Conservation (phyloP, 2,329 filamentous ascomycete species). For the Blastomyces silverae region DNA sequence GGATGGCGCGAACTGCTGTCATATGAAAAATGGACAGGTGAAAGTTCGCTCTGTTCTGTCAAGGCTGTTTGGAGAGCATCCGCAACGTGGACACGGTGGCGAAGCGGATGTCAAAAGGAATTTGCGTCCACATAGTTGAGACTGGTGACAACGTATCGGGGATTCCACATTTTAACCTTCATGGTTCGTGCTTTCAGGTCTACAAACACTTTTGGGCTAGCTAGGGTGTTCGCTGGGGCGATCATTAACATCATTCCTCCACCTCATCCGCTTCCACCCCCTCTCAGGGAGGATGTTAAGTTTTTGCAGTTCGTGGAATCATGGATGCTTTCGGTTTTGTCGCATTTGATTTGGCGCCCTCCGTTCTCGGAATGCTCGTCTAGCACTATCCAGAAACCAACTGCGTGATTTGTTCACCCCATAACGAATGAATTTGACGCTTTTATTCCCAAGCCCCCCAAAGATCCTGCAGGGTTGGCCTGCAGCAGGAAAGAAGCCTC, state of each 20-base stretch:
- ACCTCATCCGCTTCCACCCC: not conserved
- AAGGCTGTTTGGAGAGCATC: not conserved
- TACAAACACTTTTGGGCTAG: not conserved
- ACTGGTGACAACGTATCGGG: constrained; percentile 1
- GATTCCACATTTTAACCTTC: constrained; percentile 7
- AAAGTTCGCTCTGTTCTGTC: constrained; percentile 2
- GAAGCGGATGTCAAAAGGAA: constrained; percentile 1
- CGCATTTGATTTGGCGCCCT: constrained; percentile 1
- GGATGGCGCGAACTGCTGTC: constrained; percentile 12
- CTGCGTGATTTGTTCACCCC: constrained; percentile 2
- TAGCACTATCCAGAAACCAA: not conserved
- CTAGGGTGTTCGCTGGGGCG: not conserved
- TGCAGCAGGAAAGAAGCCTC: not conserved
- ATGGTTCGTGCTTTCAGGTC: not conserved
- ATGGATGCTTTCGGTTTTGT: not conserved
- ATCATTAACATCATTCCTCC: not conserved
- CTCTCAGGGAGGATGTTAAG: not conserved
- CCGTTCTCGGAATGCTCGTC: not conserved
- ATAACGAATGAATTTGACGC: not conserved
- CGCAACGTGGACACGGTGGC: constrained; percentile 8
- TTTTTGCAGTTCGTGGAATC: not conserved
- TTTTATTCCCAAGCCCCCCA: not conserved
- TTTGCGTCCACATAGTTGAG: not conserved
- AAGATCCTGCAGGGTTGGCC: not conserved
- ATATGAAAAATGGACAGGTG: constrained; percentile 1